A percentile compares a stretch with the other conserved stretches of the same genome.
Conservation (phyloP, 2,329 filamentous ascomycete species). For the Ilyonectria mors-panacis region DNA sequence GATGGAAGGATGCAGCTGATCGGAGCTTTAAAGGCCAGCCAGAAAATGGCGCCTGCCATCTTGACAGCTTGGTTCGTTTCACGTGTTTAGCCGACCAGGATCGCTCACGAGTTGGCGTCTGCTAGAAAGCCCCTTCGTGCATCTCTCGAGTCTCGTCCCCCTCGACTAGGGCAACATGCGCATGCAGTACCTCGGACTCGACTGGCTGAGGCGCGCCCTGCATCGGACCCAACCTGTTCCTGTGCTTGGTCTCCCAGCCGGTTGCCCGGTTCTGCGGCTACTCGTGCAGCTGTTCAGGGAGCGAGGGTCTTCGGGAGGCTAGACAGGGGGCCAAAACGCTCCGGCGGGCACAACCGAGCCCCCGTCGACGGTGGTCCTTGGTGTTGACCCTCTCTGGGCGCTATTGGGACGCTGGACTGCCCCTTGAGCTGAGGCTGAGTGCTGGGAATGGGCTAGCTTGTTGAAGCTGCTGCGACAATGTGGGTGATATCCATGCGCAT, state of each 20-base stretch:
- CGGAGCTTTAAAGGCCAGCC: slow-evolving; percentile 25
- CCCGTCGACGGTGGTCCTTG: slow-evolving; percentile 22
- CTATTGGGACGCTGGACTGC: slow-evolving; percentile 22
- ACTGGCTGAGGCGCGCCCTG: neutral
- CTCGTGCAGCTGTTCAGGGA: slow-evolving; percentile 8
- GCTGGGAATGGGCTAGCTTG: slow-evolving; percentile 1
- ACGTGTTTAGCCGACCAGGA: slow-evolving; percentile 10
- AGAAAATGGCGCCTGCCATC: neutral
- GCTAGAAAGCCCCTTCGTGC: slow-evolving; percentile 6
- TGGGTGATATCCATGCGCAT: neutral
- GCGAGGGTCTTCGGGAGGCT: slow-evolving; percentile 16
- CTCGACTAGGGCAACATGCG: slow-evolving; percentile 1
- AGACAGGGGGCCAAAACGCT: slow-evolving; percentile 29
- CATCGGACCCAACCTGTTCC: slow-evolving; percentile 10
- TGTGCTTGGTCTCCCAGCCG: neutral
- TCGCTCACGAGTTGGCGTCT: slow-evolving; percentile 10
- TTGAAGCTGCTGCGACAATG: slow-evolving; percentile 7
- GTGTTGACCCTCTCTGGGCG: neutral
- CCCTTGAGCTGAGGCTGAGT: slow-evolving; percentile 26
- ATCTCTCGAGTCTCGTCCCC: neutral
- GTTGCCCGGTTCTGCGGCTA: neutral
- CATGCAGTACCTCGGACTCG: neutral
- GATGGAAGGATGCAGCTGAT: slow-evolving; percentile 14
- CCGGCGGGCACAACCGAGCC: slow-evolving; percentile 29
- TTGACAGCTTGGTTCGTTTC: slow-evolving; percentile 16